Base-by-base conservation (phyloP, 2,329 filamentous ascomycete species). In the Beauveria bassiana region DNA sequence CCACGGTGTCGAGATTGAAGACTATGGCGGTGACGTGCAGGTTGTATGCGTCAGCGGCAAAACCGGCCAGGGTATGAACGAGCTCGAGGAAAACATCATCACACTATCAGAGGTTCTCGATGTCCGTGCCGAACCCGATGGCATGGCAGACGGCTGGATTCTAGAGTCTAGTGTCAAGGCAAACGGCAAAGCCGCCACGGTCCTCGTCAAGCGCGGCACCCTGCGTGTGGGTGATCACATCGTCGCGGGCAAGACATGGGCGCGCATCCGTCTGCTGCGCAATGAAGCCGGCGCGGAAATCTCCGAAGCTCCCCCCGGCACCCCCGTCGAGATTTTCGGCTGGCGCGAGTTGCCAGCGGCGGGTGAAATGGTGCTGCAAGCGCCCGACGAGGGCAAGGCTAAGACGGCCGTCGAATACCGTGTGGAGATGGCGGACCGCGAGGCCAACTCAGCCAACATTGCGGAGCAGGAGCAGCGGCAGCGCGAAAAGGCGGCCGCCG, bases 1-100 rank as follows among this genome's bases (percentile, higher is more conserved):
- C 2, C 82, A 96, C 69, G 91, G 90, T 8, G 86, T 99, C 34
- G 89, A 96, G 68, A 89, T 99, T 60, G 95, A 99, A 76, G 95
- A 98, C 70, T 96, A 86, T 69, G 95, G 95, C 46, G 95, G 95
- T 62, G 95, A 99, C 65, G 91, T 95, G 20, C 95, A 98, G 74
- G 90, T 92, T 20, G 90, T 98, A 2, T 85, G 84, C 59, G 92
- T 99, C 45, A 96, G 91, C 70, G 96, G 93, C 50, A 96, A 95
- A 78, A 98, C 95, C 0, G 95, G 95, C 1, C 79, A 89, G 71
- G 95, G 95, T 54, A 98, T 99, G 87, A 79, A 86, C 18, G 89
- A 96, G 56, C 82, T 99, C 2, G 95, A 98, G 75, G 96, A 99
- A 77, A 92, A 89, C 54, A 91, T 93, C 53, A 77, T 95, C 24